Percentiles rank a stretch among this genome's conserved stretches.
These are phyloP conservation scores for Alternaria arborescens DNA, from an alignment of 2,329 filamentous ascomycete species.

Conservation along the genomic window DNA sequence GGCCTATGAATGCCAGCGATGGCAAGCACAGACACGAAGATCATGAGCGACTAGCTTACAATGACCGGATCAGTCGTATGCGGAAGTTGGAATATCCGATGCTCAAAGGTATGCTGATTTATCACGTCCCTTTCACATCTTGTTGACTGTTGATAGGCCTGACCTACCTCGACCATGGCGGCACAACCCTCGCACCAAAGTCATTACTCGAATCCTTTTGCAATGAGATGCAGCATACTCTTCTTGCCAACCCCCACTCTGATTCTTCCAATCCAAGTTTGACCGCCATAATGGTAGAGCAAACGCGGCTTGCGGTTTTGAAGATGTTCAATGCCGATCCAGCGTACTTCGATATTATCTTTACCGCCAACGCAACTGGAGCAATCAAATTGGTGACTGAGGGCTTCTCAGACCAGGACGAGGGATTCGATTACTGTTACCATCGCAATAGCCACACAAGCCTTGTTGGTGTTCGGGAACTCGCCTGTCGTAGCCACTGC, in stretches of 20 bases:
- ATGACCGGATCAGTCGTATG: slow-evolving; percentile 20
- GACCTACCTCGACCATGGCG: slow-evolving; percentile 62
- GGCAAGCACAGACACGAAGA: not conserved
- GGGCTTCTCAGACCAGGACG: slow-evolving; percentile 68
- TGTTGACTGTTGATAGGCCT: slow-evolving; percentile 17
- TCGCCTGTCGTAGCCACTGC: slow-evolving; percentile 70
- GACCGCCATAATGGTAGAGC: slow-evolving; percentile 65
- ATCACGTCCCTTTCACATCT: not conserved
- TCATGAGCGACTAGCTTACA: slow-evolving; percentile 19
- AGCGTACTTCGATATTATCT: slow-evolving; percentile 83
- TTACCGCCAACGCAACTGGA: slow-evolving; percentile 92
- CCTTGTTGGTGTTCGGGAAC: slow-evolving; percentile 77
- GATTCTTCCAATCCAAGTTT: slow-evolving; percentile 66
- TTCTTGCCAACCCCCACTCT: slow-evolving; percentile 76
- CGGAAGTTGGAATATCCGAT: slow-evolving; percentile 37
- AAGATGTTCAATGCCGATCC: slow-evolving; percentile 83
- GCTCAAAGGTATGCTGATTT: slow-evolving; percentile 29
- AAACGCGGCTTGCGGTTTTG: slow-evolving; percentile 58
- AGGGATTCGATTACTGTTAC: slow-evolving; percentile 81
- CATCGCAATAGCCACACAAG: slow-evolving; percentile 88
- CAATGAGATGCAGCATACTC: slow-evolving; percentile 61
- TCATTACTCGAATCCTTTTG: slow-evolving; percentile 67
- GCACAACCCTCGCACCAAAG: slow-evolving; percentile 57
- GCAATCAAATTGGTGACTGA: slow-evolving; percentile 87
- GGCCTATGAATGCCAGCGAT: not conserved